phyloP scores from a whole-genome alignment of 2,329 filamentous ascomycete genomes.

The Xylariaceae sp. region DNA sequence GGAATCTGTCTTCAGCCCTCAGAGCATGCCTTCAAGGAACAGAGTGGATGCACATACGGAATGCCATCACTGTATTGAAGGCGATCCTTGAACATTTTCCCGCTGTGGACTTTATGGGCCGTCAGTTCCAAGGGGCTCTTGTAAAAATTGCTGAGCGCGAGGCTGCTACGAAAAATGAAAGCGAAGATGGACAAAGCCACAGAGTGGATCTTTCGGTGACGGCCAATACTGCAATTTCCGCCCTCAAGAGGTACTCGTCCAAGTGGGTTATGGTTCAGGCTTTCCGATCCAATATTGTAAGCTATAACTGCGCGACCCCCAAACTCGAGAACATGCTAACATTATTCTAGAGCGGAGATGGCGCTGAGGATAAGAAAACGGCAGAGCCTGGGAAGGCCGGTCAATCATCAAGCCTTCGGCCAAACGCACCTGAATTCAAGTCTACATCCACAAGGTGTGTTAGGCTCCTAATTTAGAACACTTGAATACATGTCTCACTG shows the following conservation, averaged over 20 bases:
- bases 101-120: conserved; percentile 85
- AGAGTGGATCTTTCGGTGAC: conserved; percentile 76
- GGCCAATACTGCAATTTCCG: conserved; percentile 71
- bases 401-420: conserved; percentile 50
- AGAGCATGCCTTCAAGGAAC: conserved; percentile 78
- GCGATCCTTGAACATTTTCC: conserved; percentile 82
- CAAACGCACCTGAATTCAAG: conserved; percentile 67
- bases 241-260: conserved; percentile 66
- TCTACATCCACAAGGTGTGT: conserved; percentile 48
- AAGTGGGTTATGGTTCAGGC: conserved; percentile 76
- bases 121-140: conserved; percentile 64
- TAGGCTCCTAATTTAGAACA: neutral
- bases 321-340: conserved; percentile 36
- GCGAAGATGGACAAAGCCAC: conserved; percentile 57
- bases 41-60: conserved; percentile 98
- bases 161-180: conserved; percentile 49
- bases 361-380: conserved; percentile 42
- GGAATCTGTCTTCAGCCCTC: conserved; percentile 75
- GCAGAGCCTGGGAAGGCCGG: conserved; percentile 38
- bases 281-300: conserved; percentile 68
- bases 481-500: conserved; percentile 16
- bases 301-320: conserved; percentile 22
- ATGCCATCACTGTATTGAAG: conserved; percentile 89
- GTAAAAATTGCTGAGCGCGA: conserved; percentile 68
- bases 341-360: conserved; percentile 45